Evolutionary conservation across 2,329 filamentous ascomycete genomes (phyloP), one percentile per base, ranked within the genome.

Genomic region (Chaetomium strumarium): DNA sequence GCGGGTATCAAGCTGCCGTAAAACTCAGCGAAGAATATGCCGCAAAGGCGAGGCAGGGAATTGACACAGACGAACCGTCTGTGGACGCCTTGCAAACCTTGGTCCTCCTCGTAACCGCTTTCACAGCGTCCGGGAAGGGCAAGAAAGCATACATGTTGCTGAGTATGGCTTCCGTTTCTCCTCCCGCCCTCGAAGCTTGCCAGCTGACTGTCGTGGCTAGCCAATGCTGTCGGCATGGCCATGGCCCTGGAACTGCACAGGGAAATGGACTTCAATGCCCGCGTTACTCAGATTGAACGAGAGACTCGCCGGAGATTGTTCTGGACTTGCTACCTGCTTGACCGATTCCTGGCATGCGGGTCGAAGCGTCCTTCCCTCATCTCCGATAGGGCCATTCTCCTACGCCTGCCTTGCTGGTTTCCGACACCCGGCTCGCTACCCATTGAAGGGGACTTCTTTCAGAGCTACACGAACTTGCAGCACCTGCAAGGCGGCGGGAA

Each of bases 91-190:
- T 95, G 9, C 88, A 95, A 66, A 79, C 88, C 2, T 74, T 92
- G 14, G 71, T 95, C 42, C 75, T 95, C 10, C 78, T 95, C 2
- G 82, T 86, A 0, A 82, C 85, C 64, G 84, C 88, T 3, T 91
- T 84, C 62, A 89, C 84, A 45, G 88, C 89, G 34, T 77, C 83
- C 30, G 89, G 90, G 24, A 84, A 86, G 62, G 88, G 89, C 14
- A 92, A 88, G 70, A 93, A 88, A 68, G 85, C 88, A 1, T 93
- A 90, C 60, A 95, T 95, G 89, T 76, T 90, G 37, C 75, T 95
- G 61, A 81, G 88, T 88, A 83, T 17, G 55, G 8, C 14, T 3
- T 3, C 11, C 14, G 16, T 8, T 17, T 59, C 57, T 54, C 17
- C 5, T 39, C 17, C 40, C 14, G 19, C 5, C 7, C 14, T 33